Percentiles rank a stretch among this genome's conserved stretches.
phyloP scores from a whole-genome alignment of 2,329 filamentous ascomycete species.

The Hypoxylon sp. region DNA sequence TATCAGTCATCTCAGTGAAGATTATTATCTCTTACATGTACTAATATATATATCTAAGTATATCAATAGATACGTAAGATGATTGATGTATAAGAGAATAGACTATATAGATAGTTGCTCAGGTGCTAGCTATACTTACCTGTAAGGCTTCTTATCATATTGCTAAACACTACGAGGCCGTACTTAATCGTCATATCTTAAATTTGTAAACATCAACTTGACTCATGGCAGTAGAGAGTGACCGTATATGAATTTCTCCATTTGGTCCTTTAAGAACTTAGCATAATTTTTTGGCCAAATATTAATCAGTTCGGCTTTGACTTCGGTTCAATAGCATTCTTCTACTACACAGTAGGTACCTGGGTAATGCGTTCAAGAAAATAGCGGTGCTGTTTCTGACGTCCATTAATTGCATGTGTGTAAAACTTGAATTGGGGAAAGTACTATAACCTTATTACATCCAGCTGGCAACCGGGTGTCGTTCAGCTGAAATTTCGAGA shows the following conservation, averaged over 20 bases:
- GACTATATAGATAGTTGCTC: neutral
- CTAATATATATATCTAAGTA: neutral
- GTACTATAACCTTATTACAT: neutral
- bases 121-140: neutral
- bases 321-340: no score
- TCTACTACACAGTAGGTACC: no score
- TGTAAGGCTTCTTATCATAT: neutral
- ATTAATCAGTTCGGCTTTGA: no score
- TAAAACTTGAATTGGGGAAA: neutral
- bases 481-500: conserved; percentile 26
- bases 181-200: neutral
- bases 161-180: neutral
- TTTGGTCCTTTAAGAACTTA: neutral
- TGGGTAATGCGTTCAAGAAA: no score
- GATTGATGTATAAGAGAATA: neutral
- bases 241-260: neutral
- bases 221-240: neutral
- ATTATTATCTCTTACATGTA: neutral
- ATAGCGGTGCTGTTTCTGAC: no score
- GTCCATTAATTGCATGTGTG: no score
- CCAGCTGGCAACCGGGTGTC: neutral
- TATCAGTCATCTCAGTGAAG: neutral
- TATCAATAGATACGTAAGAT: no score
- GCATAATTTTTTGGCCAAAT: neutral
- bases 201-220: neutral